A percentile compares a stretch with the other conserved stretches of the same genome.
Conservation (phyloP, 2,329 filamentous ascomycete genomes). For the Fusarium dlaminii region DNA sequence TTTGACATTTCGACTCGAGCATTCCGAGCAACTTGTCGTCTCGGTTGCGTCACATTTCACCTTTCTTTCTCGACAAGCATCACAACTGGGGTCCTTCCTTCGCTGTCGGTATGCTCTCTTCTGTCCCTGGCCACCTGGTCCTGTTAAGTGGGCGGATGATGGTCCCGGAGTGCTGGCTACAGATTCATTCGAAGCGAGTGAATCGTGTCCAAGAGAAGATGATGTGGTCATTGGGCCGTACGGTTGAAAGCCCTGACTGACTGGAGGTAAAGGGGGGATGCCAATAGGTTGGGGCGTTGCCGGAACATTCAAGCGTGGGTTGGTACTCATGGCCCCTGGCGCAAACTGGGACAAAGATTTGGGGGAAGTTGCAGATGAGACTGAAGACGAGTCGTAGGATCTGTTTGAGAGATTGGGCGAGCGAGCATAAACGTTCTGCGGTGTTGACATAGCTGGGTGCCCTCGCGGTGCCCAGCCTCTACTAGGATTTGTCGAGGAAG, state of each 20-base stretch:
- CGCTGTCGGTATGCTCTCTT: slow-evolving; percentile 95
- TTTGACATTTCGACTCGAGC: slow-evolving; percentile 94
- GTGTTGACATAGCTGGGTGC: slow-evolving; percentile 58
- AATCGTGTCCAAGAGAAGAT: slow-evolving; percentile 66
- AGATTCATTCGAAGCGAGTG: slow-evolving; percentile 67
- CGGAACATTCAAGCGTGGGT: slow-evolving; percentile 59
- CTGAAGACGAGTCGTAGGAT: slow-evolving; percentile 72
- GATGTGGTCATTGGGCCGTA: slow-evolving; percentile 62
- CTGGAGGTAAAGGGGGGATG: slow-evolving; percentile 60
- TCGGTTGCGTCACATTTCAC: slow-evolving; percentile 96
- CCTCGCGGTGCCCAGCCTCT: slow-evolving; percentile 30
- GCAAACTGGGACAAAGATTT: slow-evolving; percentile 63
- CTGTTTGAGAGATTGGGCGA: slow-evolving; percentile 69
- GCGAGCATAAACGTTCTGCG: slow-evolving; percentile 66
- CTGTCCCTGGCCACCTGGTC: slow-evolving; percentile 70
- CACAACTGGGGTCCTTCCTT: slow-evolving; percentile 95
- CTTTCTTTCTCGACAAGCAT: slow-evolving; percentile 90
- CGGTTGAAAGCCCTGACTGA: slow-evolving; percentile 60
- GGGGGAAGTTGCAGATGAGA: slow-evolving; percentile 70
- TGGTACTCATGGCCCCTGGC: slow-evolving; percentile 61
- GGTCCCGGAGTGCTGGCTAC: slow-evolving; percentile 63
- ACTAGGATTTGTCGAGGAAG: slow-evolving; percentile 15
- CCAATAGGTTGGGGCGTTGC: slow-evolving; percentile 63
- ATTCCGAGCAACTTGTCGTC: slow-evolving; percentile 95
- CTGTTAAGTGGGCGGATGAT: slow-evolving; percentile 46